These are phyloP conservation scores for Ceratocystis cubensis DNA, from an alignment of 2,329 filamentous ascomycete genomes.

Conservation along the genomic window DNA sequence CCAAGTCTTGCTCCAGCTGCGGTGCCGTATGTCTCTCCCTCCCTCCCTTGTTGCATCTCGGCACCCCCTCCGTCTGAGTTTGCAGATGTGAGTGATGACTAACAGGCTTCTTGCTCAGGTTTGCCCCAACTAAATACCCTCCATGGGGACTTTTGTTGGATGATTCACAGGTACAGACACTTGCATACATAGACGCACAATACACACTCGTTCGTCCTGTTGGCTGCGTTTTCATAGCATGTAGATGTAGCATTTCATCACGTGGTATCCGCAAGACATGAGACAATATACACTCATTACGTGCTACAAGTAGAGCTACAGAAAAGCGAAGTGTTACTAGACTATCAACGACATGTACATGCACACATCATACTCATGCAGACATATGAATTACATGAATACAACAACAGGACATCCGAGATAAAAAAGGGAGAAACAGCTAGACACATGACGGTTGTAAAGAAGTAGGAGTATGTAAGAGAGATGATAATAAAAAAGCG, in stretches of 20 bases:
- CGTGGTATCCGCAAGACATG: too few relatives aligned
- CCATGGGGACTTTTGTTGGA: too few relatives aligned
- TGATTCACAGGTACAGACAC: too few relatives aligned
- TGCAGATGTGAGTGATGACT: neutral
- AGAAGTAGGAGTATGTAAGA: conserved; percentile 7
- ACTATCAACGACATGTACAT: neutral
- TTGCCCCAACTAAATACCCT: conserved; percentile 11
- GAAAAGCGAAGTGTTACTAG: too few relatives aligned
- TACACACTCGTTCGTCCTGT: too few relatives aligned
- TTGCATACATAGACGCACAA: too few relatives aligned
- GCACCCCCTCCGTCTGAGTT: neutral
- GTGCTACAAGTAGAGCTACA: too few relatives aligned
- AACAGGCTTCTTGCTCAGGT: neutral
- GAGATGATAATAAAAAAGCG: conserved; percentile 4
- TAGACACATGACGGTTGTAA: conserved; percentile 3
- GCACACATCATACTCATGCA: neutral
- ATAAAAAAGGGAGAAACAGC: neutral
- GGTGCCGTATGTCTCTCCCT: conserved; percentile 39
- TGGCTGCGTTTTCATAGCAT: too few relatives aligned
- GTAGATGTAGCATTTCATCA: too few relatives aligned
- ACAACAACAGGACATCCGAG: neutral
- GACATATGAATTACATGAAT: neutral
- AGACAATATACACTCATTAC: too few relatives aligned
- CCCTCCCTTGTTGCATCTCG: neutral
- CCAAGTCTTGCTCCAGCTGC: conserved; percentile 45